phyloP scores from a whole-genome alignment of 768 basidiomycete species.

The Pleurotus sapidus region DNA sequence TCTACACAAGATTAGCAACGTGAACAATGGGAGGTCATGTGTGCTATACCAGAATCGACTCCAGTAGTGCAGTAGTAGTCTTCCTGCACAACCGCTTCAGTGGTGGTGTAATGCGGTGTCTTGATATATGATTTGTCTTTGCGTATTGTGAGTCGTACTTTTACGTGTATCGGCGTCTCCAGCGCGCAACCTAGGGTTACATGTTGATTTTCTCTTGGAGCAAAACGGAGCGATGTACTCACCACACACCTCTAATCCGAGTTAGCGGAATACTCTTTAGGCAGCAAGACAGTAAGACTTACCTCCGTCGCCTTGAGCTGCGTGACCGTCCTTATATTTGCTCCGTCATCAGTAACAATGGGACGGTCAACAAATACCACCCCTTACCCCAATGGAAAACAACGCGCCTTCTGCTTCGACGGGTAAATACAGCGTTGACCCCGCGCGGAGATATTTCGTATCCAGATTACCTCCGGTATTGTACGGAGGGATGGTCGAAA shows the following conservation, averaged over 20 bases:
- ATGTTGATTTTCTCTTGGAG: background rate
- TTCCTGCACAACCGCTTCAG: slow-evolving; percentile 20
- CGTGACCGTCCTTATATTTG: slow-evolving; percentile 53
- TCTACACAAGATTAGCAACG: slow-evolving; percentile 28
- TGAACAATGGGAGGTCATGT: background rate
- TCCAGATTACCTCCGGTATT: slow-evolving; percentile 61
- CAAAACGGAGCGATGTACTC: slow-evolving; percentile 14
- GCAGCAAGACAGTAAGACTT: slow-evolving; percentile 12
- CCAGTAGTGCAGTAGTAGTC: slow-evolving; percentile 61
- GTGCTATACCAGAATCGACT: slow-evolving; percentile 26
- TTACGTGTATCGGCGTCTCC: slow-evolving; percentile 58
- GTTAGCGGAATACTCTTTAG: background rate
- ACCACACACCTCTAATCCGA: slow-evolving; percentile 57
- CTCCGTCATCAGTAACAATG: too few relatives aligned
- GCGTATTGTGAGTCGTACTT: slow-evolving; percentile 51
- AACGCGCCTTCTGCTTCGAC: slow-evolving; percentile 58
- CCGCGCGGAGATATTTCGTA: slow-evolving; percentile 52
- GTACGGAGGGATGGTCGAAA: slow-evolving; percentile 64
- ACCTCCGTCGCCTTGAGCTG: slow-evolving; percentile 68
- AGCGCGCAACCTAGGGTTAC: slow-evolving; percentile 50
- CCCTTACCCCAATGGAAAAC: slow-evolving; percentile 57
- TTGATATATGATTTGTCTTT: slow-evolving; percentile 57
- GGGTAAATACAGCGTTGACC: slow-evolving; percentile 56
- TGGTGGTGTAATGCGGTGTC: slow-evolving; percentile 53
- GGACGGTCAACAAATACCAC: too few relatives aligned